phyloP scores from a whole-genome alignment of 1,284 basidiomycete species.

The Ustilago loliicola region DNA sequence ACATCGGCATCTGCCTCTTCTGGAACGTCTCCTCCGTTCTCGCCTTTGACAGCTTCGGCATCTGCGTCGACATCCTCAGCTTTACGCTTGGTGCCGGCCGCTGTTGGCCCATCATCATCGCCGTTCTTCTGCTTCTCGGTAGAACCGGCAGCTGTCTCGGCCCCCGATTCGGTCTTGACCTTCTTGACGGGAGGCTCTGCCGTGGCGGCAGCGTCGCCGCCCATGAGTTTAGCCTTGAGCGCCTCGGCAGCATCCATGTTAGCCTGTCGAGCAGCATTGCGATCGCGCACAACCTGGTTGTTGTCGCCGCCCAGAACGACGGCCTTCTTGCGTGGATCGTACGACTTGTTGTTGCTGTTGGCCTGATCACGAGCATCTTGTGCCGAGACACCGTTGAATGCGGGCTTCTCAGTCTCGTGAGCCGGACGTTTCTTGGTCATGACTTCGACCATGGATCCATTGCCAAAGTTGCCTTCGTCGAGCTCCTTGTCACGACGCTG shows the following conservation, averaged over 20 bases:
- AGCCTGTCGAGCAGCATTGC: slow-evolving; percentile 77
- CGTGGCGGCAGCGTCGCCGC: slow-evolving; percentile 56
- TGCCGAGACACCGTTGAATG: slow-evolving; percentile 45
- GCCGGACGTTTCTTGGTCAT: slow-evolving; percentile 32
- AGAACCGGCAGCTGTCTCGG: slow-evolving; percentile 21
- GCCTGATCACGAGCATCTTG: slow-evolving; percentile 63
- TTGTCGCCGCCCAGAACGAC: slow-evolving; percentile 62
- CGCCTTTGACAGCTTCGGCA: not conserved
- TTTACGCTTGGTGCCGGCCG: slow-evolving; percentile 29
- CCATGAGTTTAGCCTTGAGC: slow-evolving; percentile 89
- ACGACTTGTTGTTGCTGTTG: slow-evolving; percentile 47
- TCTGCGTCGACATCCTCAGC: slow-evolving; percentile 66
- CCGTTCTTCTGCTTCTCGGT: slow-evolving; percentile 24
- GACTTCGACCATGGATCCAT: slow-evolving; percentile 39
- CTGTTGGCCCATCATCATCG: slow-evolving; percentile 59
- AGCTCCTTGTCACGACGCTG: slow-evolving; percentile 53
- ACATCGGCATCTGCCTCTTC: slow-evolving; percentile 14
- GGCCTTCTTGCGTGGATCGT: slow-evolving; percentile 47
- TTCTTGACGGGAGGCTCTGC: slow-evolving; percentile 34
- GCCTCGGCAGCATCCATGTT: slow-evolving; percentile 95
- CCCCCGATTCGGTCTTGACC: slow-evolving; percentile 40
- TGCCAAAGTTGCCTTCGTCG: slow-evolving; percentile 51
- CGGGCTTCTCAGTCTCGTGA: slow-evolving; percentile 48
- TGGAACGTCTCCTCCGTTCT: slow-evolving; percentile 12
- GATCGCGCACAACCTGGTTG: slow-evolving; percentile 60